These are phyloP conservation scores for Solanum tarapatanum DNA, from an alignment of 257 asterid genomes.

Conservation along the genomic window DNA sequence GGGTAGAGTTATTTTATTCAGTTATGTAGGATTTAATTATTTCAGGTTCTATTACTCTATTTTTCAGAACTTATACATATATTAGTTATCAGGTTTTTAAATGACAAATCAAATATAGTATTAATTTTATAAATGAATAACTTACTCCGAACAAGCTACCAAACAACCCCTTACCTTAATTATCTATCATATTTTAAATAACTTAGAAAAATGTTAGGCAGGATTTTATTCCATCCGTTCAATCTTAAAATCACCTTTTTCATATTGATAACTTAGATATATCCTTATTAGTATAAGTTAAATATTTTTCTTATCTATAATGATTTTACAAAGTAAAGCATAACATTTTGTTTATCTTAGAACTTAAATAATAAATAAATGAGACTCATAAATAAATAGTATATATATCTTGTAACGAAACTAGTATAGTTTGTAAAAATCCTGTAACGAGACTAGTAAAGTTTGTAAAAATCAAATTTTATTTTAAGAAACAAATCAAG, in stretches of 20 bases:
- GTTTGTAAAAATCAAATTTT: not conserved
- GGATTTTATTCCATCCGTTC: not conserved
- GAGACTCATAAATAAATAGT: not conserved
- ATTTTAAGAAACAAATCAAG: not conserved
- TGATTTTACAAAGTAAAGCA: not conserved
- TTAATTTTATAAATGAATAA: not conserved
- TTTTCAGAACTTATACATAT: no score
- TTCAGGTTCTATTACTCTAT: not conserved
- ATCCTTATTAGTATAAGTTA: not conserved
- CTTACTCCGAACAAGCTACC: not conserved
- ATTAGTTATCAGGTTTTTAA: no score
- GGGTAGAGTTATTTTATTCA: not conserved
- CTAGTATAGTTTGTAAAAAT: not conserved
- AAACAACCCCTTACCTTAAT: not conserved
- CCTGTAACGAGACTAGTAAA: not conserved
- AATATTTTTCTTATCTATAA: not conserved
- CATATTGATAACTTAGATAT: not conserved
- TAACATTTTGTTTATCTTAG: not conserved
- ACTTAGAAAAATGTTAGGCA: not conserved
- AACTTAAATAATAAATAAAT: not conserved
- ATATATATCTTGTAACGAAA: not conserved
- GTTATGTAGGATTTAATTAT: not conserved
- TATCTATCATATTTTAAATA: not conserved
- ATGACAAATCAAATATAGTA: not conserved
- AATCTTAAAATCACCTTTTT: not conserved